Conservation (phyloP, 768 basidiomycete species). For the Grammothele lineata region DNA sequence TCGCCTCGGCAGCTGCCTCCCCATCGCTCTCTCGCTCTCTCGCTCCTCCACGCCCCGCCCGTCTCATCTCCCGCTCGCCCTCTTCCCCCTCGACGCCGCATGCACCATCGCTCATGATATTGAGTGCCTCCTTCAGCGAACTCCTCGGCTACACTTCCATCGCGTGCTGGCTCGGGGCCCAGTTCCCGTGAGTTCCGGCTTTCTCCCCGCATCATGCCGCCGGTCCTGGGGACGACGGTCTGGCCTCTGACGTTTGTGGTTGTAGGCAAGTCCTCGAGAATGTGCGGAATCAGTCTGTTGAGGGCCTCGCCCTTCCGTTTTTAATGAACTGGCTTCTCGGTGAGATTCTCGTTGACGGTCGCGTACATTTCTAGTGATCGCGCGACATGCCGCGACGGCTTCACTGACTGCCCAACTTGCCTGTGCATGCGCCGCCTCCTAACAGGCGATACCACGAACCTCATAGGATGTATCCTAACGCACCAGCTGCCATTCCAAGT, state of each 20-base stretch:
- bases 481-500: constrained; percentile 95
- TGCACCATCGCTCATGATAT: constrained; percentile 20
- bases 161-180: constrained; percentile 79
- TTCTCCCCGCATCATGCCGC: constrained; percentile 6
- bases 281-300: constrained; percentile 67
- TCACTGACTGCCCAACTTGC: background rate
- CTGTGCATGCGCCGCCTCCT: too few species aligned
- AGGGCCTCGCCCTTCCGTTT: constrained; percentile 90
- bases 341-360: too few species aligned
- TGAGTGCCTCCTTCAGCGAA: constrained; percentile 45
- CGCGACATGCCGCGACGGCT: constrained; percentile 16
- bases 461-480: constrained; percentile 88
- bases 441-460: constrained; percentile 89
- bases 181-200: constrained; percentile 69
- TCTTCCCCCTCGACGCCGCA: constrained; percentile 8
- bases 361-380: constrained; percentile 11
- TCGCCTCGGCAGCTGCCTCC: background rate
- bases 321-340: constrained; percentile 91
- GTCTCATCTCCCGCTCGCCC: background rate
- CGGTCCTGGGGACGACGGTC: background rate
- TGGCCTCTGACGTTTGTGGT: background rate
- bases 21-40: background rate
- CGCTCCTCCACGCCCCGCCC: background rate
- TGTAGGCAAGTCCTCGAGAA: constrained; percentile 83
- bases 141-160: constrained; percentile 70